phyloP scores from a whole-genome alignment of 2,329 filamentous ascomycete species.

The Mariannaea sp. region DNA sequence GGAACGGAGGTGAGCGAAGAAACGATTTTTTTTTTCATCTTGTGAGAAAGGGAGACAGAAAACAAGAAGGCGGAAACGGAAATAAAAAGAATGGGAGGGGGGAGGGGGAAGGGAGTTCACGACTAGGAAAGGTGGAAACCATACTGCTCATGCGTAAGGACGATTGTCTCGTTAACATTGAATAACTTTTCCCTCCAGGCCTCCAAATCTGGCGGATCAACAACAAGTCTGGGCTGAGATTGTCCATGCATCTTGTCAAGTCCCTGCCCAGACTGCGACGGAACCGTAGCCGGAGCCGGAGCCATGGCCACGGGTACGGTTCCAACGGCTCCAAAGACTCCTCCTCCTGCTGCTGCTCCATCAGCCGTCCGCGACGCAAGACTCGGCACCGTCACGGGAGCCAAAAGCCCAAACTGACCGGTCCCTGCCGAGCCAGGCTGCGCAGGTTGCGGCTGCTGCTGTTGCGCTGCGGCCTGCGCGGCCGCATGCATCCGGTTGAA shows the following conservation, averaged over 20 bases:
- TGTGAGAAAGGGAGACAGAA: too few relatives aligned
- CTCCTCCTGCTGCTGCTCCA: too few relatives aligned
- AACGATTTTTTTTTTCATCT: too few relatives aligned
- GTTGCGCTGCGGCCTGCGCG: too few relatives aligned
- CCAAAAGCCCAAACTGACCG: conserved; percentile 53
- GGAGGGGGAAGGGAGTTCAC: too few relatives aligned
- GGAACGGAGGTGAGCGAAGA: too few relatives aligned
- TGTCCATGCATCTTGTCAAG: conserved; percentile 52
- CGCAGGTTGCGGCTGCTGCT: neutral
- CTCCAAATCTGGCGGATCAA: conserved; percentile 69
- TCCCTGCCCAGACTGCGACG: conserved; percentile 3
- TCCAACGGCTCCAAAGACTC: too few relatives aligned
- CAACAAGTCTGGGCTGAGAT: conserved; percentile 60
- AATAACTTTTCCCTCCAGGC: conserved; percentile 75
- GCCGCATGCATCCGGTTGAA: conserved; percentile 1
- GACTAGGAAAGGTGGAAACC: conserved; percentile 28
- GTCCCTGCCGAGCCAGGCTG: neutral
- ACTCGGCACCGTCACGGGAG: conserved; percentile 38
- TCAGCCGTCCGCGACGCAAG: conserved; percentile 12
- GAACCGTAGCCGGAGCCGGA: neutral
- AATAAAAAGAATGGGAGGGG: conserved; percentile 4
- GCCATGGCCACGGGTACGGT: conserved; percentile 8
- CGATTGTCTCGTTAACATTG: conserved; percentile 73
- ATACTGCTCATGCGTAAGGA: conserved; percentile 75
- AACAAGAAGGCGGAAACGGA: neutral